Evolutionary conservation across 2,329 filamentous ascomycete genomes (phyloP).

Genomic region (Trichophyton mentagrophytes): DNA sequence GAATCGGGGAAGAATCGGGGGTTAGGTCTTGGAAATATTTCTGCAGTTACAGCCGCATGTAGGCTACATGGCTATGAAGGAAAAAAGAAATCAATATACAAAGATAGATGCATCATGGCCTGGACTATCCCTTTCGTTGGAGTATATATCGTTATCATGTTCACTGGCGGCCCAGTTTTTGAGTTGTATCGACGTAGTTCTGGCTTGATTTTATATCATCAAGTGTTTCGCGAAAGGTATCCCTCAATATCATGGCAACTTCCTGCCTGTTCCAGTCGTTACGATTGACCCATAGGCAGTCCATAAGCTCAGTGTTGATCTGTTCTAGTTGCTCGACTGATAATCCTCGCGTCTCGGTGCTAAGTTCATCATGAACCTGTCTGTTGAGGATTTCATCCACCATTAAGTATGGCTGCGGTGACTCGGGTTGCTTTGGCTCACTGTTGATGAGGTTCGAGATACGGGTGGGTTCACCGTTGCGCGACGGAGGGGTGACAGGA

Average conservation of each 20-base stretch:
- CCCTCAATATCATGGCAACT: conserved; percentile 51
- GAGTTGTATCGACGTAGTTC: background rate
- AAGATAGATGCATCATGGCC: background rate
- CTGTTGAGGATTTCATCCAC: conserved; percentile 42
- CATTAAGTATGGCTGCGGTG: conserved; percentile 9
- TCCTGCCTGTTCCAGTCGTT: conserved; percentile 71
- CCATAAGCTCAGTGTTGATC: conserved; percentile 81
- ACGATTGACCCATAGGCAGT: conserved; percentile 67
- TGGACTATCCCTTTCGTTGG: background rate
- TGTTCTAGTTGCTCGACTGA: conserved; percentile 92
- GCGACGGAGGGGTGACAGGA: background rate
- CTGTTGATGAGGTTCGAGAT: background rate
- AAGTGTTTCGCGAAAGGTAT: conserved; percentile 60
- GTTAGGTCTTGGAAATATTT: background rate
- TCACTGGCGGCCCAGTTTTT: background rate
- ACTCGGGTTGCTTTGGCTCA: background rate
- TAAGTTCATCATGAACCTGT: conserved; percentile 50
- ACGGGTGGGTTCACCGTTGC: background rate
- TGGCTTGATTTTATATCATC: conserved; percentile 32
- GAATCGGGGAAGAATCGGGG: background rate
- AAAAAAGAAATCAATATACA: background rate
- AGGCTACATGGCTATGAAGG: background rate
- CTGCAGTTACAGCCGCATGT: background rate
- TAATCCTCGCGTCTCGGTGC: conserved; percentile 57
- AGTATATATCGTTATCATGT: background rate